Base-by-base conservation (phyloP, 2,329 filamentous ascomycete genomes). In the Akanthomyces uredinophilus region DNA sequence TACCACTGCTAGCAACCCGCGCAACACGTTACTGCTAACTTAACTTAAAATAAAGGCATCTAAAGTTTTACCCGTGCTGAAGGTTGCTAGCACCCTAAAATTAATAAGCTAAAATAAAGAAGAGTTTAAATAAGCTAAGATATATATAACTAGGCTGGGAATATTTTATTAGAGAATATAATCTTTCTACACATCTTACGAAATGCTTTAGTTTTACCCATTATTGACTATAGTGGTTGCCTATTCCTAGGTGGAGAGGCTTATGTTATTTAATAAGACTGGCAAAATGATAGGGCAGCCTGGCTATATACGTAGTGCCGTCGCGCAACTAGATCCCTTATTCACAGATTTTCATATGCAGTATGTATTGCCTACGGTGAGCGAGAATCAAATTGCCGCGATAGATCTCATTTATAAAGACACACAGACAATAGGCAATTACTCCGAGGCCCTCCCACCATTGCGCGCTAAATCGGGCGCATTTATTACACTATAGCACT, bases 241-340 rank as follows among this genome's bases (percentile, higher is more conserved):
- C 46, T 18, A 53, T 53, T 53, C 50, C 14, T 53, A 18, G 50
- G 50, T 53, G 18, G 50, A 53, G 29, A 18, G 50, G 50, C 50
- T 53, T 3, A 53, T 53, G 29, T 4, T 53, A 3, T 35, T 53
- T 14, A 18, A 53, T 29, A 39, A 16, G 22, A n/a, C 27, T 3
- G 29, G 50, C 2, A 39, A 35, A 37, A 53, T 53, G 50, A 22
- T 27, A 2, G 50, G 50, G 29, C 6, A 53, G 20, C 54, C 54
- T 13, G 41, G 54, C 5, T 57, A 57, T 27, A 57, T 57, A 10
- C 54, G 54, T 27, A 24, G 54, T 39, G 54, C 54, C 16, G 54
- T 57, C 32, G 8, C 39, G 27, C 20, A 22, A 3, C 14, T 29
- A 18, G 54, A 57, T 20, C 54, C 54, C 14, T 11, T 8, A 27